Evolutionary conservation across 495 filamentous ascomycete species (phyloP).

Genomic region (Podospora bellae-mahoneyi): DNA sequence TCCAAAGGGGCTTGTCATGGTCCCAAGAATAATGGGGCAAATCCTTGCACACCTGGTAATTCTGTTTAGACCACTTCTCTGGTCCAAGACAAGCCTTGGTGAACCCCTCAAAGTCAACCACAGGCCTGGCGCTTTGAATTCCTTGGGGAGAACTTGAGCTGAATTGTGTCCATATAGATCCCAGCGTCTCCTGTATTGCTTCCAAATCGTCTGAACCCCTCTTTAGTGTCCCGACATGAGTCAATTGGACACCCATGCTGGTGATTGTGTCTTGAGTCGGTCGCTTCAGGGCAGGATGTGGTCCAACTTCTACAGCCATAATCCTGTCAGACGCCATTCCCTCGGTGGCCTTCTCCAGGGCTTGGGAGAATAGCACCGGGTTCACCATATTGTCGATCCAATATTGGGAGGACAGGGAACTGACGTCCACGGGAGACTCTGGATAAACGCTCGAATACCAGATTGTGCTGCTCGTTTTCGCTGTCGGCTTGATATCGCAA

Average conservation of each 20-base stretch:
- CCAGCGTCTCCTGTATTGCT: not conserved
- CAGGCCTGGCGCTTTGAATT: slow-evolving; percentile 28
- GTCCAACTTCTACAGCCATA: slow-evolving; percentile 52
- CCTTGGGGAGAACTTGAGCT: not conserved
- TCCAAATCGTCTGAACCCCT: slow-evolving; percentile 15
- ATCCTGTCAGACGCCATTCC: slow-evolving; percentile 26
- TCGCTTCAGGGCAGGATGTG: slow-evolving; percentile 53
- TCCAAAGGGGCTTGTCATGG: slow-evolving; percentile 36
- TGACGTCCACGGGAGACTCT: slow-evolving; percentile 27
- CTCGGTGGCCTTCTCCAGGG: slow-evolving; percentile 25
- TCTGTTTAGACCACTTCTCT: not conserved
- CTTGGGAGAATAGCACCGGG: slow-evolving; percentile 44
- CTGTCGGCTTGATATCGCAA: slow-evolving; percentile 20
- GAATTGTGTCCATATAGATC: not conserved
- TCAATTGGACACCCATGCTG: slow-evolving; percentile 12
- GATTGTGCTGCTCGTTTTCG: slow-evolving; percentile 15
- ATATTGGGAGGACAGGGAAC: slow-evolving; percentile 32
- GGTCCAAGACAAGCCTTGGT: not conserved
- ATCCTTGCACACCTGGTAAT: slow-evolving; percentile 6
- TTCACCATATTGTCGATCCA: slow-evolving; percentile 48
- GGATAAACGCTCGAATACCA: slow-evolving; percentile 23
- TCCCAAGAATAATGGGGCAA: slow-evolving; percentile 42
- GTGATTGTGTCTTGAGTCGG: slow-evolving; percentile 40
- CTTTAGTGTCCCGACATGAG: slow-evolving; percentile 30
- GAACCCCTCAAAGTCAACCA: slow-evolving; percentile 25